Percentiles rank a stretch among this genome's conserved stretches.
Evolutionary conservation across 768 basidiomycete species (phyloP).

Genomic region (Collybia sp.): DNA sequence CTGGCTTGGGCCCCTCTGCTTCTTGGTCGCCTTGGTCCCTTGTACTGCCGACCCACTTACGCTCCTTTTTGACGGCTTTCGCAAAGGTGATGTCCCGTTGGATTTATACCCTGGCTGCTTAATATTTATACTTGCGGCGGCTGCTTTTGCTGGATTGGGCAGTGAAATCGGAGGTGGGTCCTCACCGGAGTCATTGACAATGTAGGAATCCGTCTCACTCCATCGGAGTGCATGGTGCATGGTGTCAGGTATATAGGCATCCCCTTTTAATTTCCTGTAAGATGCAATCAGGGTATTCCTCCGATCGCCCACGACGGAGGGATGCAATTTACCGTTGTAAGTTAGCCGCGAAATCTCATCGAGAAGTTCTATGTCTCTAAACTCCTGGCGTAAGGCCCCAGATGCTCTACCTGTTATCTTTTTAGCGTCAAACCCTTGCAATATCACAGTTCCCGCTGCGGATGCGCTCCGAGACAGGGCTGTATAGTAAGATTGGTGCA

Average conservation of each 20-base stretch:
- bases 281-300: slow-evolving; percentile 9
- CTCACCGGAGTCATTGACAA: neutral
- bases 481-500: slow-evolving; percentile 22
- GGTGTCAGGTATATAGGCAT: slow-evolving; percentile 1
- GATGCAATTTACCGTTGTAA: slow-evolving; percentile 16
- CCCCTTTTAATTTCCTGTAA: slow-evolving; percentile 1
- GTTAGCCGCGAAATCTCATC: slow-evolving; percentile 24
- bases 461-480: slow-evolving; percentile 21
- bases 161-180: neutral
- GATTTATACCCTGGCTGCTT: neutral
- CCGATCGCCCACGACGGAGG: slow-evolving; percentile 4
- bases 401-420: slow-evolving; percentile 20
- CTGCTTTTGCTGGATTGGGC: slow-evolving; percentile 1
- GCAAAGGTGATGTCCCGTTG: too few species aligned
- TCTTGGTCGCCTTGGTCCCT: neutral
- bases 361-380: slow-evolving; percentile 27
- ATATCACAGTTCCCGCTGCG: slow-evolving; percentile 23
- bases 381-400: slow-evolving; percentile 24
- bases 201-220: neutral
- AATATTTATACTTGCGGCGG: slow-evolving; percentile 1
- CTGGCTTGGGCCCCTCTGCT: neutral
- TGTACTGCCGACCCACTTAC: too few species aligned
- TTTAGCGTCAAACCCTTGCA: slow-evolving; percentile 14
- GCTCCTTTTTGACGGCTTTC: too few species aligned
- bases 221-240: slow-evolving; percentile 2